Evolutionary conservation across 2,329 filamentous ascomycete genomes (phyloP).

Genomic region (Neospermospora avenae): DNA sequence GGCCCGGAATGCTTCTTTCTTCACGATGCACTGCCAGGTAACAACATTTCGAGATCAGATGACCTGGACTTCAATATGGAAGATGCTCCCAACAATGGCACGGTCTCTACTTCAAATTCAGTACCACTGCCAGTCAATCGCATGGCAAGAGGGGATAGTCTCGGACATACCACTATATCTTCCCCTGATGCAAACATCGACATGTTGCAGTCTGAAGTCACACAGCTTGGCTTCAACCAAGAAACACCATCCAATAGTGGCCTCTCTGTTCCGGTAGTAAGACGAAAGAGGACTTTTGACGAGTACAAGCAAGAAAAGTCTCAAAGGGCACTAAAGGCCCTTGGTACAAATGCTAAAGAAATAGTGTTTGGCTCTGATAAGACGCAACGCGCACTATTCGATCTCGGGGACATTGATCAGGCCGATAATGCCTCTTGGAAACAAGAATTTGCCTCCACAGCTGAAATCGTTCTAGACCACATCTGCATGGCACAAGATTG

Average conservation of each 20-base stretch:
- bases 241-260: background rate
- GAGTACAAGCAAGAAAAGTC: slow-evolving; percentile 18
- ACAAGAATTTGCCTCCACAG: slow-evolving; percentile 11
- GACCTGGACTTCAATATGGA: background rate
- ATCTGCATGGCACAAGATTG: slow-evolving; percentile 31
- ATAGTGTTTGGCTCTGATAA: slow-evolving; percentile 25
- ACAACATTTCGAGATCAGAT: background rate
- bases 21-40: background rate
- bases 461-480: slow-evolving; percentile 23
- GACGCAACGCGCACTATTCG: slow-evolving; percentile 12
- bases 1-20: background rate
- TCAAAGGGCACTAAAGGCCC: slow-evolving; percentile 2
- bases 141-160: background rate
- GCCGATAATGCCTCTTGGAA: slow-evolving; percentile 14
- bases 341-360: slow-evolving; percentile 19
- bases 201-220: background rate
- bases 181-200: background rate
- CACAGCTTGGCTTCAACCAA: background rate
- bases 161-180: too few species aligned
- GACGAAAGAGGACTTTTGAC: slow-evolving; percentile 16
- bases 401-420: slow-evolving; percentile 21
- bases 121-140: background rate
- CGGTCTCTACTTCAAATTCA: background rate
- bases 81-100: background rate
- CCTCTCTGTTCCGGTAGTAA: background rate